These are phyloP conservation scores for Fusarium hostae DNA, from an alignment of 2,329 filamentous ascomycete species.

Conservation along the genomic window DNA sequence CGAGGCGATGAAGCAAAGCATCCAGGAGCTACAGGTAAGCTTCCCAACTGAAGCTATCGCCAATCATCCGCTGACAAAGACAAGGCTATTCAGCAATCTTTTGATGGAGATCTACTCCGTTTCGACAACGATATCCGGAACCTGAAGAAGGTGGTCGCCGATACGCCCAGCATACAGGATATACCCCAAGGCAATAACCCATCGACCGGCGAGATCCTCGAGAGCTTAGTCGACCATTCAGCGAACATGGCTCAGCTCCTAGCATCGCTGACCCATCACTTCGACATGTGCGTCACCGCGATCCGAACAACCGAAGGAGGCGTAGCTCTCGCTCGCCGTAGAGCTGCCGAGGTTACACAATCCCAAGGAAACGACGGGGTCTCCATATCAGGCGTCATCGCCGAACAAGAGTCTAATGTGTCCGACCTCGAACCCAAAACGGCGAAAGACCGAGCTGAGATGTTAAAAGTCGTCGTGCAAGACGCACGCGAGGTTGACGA, in stretches of 20 bases:
- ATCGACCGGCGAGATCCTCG: slow-evolving; percentile 65
- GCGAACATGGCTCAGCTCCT: slow-evolving; percentile 85
- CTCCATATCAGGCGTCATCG: slow-evolving; percentile 74
- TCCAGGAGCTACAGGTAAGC: slow-evolving; percentile 74
- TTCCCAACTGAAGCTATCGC: not conserved
- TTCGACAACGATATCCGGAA: slow-evolving; percentile 80
- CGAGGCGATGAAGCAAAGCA: slow-evolving; percentile 74
- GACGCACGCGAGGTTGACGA: slow-evolving; percentile 76
- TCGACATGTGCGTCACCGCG: slow-evolving; percentile 91
- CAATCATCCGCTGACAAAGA: slow-evolving; percentile 10
- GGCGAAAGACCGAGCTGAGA: slow-evolving; percentile 80
- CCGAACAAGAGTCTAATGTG: slow-evolving; percentile 64
- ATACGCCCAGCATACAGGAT: slow-evolving; percentile 51
- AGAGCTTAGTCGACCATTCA: slow-evolving; percentile 76
- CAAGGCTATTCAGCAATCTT: slow-evolving; percentile 73
- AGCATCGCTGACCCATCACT: slow-evolving; percentile 84
- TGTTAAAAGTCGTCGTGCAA: slow-evolving; percentile 81
- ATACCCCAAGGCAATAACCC: slow-evolving; percentile 46
- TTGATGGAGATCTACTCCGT: slow-evolving; percentile 77
- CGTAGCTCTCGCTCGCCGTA: slow-evolving; percentile 73
- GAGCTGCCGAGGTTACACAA: slow-evolving; percentile 71
- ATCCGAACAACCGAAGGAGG: slow-evolving; percentile 90
- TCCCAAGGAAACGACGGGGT: slow-evolving; percentile 60
- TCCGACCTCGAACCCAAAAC: slow-evolving; percentile 75
- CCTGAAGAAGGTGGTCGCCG: slow-evolving; percentile 68